These are phyloP conservation scores for Austropuccinia psidii DNA, from an alignment of 1,284 basidiomycete genomes.

Conservation along the genomic window DNA sequence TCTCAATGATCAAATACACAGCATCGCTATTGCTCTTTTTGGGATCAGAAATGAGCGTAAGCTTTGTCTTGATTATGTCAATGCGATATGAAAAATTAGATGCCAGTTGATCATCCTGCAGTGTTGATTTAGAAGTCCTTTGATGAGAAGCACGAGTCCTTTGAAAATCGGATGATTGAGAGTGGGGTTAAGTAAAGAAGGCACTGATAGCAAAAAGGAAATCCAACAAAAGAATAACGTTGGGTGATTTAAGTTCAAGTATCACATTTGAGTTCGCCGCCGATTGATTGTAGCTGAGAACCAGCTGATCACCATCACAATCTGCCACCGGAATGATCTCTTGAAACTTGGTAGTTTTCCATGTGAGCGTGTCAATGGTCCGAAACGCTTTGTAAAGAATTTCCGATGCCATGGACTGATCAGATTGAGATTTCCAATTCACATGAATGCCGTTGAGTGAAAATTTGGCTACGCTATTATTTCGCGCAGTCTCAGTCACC, in stretches of 20 bases:
- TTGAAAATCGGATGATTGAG: conserved; percentile 53
- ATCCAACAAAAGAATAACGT: conserved; percentile 86
- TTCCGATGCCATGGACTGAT: conserved; percentile 78
- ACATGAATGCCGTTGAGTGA: conserved; percentile 71
- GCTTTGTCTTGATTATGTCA: conserved; percentile 27
- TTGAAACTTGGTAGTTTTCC: conserved; percentile 69
- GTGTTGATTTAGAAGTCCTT: conserved; percentile 3
- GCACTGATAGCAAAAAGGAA: conserved; percentile 79
- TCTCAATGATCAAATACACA: conserved; percentile 33
- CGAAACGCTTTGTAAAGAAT: conserved; percentile 81
- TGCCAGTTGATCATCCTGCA: neutral
- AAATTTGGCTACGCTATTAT: conserved; percentile 77
- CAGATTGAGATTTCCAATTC: conserved; percentile 72
- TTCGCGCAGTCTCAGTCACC: conserved; percentile 58
- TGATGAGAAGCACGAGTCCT: neutral
- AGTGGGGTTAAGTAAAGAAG: conserved; percentile 73
- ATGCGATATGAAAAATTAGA: conserved; percentile 21
- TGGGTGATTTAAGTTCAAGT: conserved; percentile 84
- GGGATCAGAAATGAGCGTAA: conserved; percentile 35
- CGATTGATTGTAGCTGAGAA: conserved; percentile 78
- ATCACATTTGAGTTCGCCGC: conserved; percentile 62
- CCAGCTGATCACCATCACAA: conserved; percentile 87
- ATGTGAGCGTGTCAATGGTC: conserved; percentile 76
- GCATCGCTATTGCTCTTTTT: conserved; percentile 32
- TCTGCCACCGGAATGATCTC: conserved; percentile 89